phyloP scores from a whole-genome alignment of 352 stramenopile species.

The Phytophthora podocarpi region DNA sequence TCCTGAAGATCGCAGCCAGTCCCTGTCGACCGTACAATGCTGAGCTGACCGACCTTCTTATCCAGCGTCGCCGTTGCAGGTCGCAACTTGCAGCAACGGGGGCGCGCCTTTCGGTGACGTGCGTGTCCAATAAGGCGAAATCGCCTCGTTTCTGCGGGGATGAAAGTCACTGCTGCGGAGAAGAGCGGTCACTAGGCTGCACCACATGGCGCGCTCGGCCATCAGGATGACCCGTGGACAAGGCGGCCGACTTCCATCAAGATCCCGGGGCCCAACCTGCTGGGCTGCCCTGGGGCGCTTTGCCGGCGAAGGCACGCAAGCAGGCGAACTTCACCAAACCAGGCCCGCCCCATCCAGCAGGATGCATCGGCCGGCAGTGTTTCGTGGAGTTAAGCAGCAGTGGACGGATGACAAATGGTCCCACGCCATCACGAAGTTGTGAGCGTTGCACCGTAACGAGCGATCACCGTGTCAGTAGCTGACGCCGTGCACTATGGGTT shows the following conservation, averaged over 20 bases:
- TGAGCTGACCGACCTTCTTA: constrained; percentile 31
- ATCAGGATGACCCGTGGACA: background rate
- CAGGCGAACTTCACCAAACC: too few relatives aligned
- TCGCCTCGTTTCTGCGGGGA: constrained; percentile 34
- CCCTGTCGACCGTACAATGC: constrained; percentile 26
- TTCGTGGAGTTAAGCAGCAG: too few relatives aligned
- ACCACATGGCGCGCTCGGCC: constrained; percentile 20
- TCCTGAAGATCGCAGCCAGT: constrained; percentile 7
- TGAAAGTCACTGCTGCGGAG: constrained; percentile 24
- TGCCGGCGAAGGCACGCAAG: constrained; percentile 1
- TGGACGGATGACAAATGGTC: constrained; percentile 18
- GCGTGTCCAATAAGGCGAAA: constrained; percentile 41
- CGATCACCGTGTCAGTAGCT: constrained; percentile 6
- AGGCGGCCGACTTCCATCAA: background rate
- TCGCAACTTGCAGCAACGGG: background rate
- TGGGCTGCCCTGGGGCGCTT: background rate
- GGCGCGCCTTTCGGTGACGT: constrained; percentile 34
- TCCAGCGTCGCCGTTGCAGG: background rate
- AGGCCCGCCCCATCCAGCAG: too few relatives aligned
- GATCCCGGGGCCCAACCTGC: background rate
- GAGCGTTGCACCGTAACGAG: too few relatives aligned
- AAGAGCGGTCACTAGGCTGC: constrained; percentile 24
- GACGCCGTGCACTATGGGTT: too few relatives aligned
- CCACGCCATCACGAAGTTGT: constrained; percentile 22
- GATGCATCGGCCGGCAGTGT: too few relatives aligned